Conservation (phyloP, 345 rosid species). For the Citrus mangshanensis region DNA sequence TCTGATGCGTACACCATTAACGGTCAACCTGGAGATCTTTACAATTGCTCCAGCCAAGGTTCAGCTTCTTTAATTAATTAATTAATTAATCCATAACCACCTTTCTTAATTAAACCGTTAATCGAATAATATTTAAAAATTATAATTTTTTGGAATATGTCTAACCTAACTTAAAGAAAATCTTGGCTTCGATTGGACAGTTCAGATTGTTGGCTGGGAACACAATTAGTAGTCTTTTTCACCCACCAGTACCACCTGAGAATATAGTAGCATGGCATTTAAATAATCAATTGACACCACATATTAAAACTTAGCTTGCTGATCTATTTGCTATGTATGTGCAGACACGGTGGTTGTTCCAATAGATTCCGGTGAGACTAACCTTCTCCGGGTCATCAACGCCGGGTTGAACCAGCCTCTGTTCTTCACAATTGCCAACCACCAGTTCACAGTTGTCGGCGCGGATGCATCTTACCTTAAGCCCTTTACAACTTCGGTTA, state of each 20-base stretch:
- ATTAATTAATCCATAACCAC: no score
- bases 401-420: conserved; percentile 82
- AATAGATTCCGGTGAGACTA: conserved; percentile 63
- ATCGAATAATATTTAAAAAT: no score
- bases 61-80: background rate
- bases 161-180: no score
- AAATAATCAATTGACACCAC: background rate
- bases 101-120: no score
- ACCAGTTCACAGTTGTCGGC: conserved; percentile 77
- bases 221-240: no score
- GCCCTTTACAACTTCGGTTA: conserved; percentile 72
- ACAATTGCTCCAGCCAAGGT: conserved; percentile 84
- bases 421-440: conserved; percentile 81
- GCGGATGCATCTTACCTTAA: conserved; percentile 85
- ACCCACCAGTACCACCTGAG: background rate
- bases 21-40: conserved; percentile 95
- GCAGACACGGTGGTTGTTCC: conserved; percentile 77
- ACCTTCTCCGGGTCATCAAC: conserved; percentile 79
- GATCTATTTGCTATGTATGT: background rate
- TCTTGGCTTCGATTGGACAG: background rate
- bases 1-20: conserved; percentile 89
- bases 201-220: background rate
- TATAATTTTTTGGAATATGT: no score
- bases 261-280: background rate
- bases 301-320: background rate